These are phyloP conservation scores for Quercus agrifolia DNA, from an alignment of 306 rosid species.

Conservation along the genomic window DNA sequence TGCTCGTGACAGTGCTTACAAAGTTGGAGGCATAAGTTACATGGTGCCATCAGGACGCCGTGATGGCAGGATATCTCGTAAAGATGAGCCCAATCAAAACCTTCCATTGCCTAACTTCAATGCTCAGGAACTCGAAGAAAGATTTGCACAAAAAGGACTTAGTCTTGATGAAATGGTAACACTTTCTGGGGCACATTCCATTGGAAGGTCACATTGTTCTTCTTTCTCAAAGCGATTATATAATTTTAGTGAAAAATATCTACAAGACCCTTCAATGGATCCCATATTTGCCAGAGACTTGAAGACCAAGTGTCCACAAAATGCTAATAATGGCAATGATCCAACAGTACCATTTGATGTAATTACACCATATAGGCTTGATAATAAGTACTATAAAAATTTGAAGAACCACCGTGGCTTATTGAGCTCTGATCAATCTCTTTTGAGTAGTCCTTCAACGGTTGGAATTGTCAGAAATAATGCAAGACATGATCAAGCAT, in stretches of 20 bases:
- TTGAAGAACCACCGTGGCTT: too few relatives aligned
- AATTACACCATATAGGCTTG: background rate
- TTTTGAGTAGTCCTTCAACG: background rate
- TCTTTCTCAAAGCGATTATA: too few relatives aligned
- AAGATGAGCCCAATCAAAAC: background rate
- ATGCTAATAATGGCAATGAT: background rate
- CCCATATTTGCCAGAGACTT: too few relatives aligned
- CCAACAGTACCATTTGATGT: background rate
- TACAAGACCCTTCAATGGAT: too few relatives aligned
- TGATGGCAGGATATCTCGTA: background rate
- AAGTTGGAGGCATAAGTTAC: too few relatives aligned
- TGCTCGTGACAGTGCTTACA: too few relatives aligned
- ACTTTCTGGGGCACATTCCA: too few relatives aligned
- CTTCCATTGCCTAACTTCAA: background rate
- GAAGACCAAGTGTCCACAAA: background rate
- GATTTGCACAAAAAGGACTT: background rate
- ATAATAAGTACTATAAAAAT: too few relatives aligned
- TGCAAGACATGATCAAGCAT: background rate
- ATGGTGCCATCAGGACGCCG: background rate
- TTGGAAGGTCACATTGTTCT: too few relatives aligned
- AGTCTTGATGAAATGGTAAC: too few relatives aligned
- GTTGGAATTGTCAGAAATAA: background rate
- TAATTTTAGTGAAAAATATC: too few relatives aligned
- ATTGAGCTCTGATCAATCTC: too few relatives aligned
- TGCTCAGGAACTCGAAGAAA: conserved; percentile 1